Evolutionary conservation across 2,329 filamentous ascomycete species (phyloP), one percentile per base, ranked within the genome.

Genomic region (Colletotrichum sublineola): DNA sequence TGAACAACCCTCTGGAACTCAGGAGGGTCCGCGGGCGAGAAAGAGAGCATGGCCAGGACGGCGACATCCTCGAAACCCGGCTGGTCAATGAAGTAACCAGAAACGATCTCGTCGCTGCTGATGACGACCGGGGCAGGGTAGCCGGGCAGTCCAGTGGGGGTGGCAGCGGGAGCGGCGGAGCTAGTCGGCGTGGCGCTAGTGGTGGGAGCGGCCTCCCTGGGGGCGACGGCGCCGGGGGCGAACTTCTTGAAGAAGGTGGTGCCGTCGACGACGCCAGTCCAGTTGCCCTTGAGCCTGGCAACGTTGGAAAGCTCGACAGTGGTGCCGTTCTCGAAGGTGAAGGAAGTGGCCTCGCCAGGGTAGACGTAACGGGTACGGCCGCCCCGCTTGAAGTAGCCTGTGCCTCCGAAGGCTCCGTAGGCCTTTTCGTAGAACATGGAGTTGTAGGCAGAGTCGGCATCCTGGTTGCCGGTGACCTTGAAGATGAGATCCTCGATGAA

Each of bases 281-380:
- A 77, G 67, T 80, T 68, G 6, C 73, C 71, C 38, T 76, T 76
- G 68, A 82, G 77, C 2, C 63, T 63, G 8, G 81, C 80, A 29
- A 74, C 57, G 38, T 82, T 82, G 48, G 77, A 73, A 7, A 78
- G 61, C 1, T 76, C 76, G 7, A 77, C 15, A 31, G 68, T 74
- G 2, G 79, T 81, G 48, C 82, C 82, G 70, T 84, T 82, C 63
- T 76, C 78, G 67, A 82, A 83, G 12, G 79, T 80, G 33, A 83
- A 71, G 0, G 77, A 80, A 0, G 80, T 82, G 36, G 71, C 78
- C 48, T 77, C 73, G 20, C 81, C 81, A 8, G 70, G 76, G 70
- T 79, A 79, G 53, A 77, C 68, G 14, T 74, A 60, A n/a, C 67
- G 52, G 9, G 63, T 69, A 50, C 80, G 80, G 24, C 81, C 80